These are phyloP conservation scores for Sporothrix phasma DNA, from an alignment of 2,329 filamentous ascomycete species.

Conservation along the genomic window DNA sequence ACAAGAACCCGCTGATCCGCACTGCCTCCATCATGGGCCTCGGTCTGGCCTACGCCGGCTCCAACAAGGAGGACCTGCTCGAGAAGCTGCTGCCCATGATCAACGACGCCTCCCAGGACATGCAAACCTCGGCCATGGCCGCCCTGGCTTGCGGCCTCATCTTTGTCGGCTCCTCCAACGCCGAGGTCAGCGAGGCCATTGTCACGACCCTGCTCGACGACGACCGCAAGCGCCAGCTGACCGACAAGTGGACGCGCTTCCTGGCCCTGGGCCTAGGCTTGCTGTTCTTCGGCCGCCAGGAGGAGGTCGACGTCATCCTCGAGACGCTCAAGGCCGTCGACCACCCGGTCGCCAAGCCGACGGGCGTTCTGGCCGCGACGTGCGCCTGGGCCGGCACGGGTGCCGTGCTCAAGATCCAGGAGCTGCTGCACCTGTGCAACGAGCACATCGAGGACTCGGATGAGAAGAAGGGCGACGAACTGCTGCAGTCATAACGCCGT, in stretches of 20 bases:
- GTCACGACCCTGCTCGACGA: constrained; percentile 90
- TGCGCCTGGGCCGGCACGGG: constrained; percentile 98
- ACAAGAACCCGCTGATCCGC: constrained; percentile 66
- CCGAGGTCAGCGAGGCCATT: constrained; percentile 85
- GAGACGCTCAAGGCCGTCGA: constrained; percentile 96
- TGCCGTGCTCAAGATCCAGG: constrained; percentile 92
- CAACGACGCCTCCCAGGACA: constrained; percentile 70
- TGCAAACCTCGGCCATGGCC: constrained; percentile 95
- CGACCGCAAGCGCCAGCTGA: constrained; percentile 79
- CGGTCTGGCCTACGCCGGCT: constrained; percentile 87
- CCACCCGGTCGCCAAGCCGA: constrained; percentile 94
- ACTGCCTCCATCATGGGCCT: constrained; percentile 92
- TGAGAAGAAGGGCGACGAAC: constrained; percentile 89
- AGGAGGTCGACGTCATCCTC: constrained; percentile 96
- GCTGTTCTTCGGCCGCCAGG: constrained; percentile 91
- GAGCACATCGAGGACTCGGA: constrained; percentile 92
- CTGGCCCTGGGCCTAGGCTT: constrained; percentile 88
- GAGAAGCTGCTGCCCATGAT: constrained; percentile 81
- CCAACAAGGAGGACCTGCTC: constrained; percentile 81
- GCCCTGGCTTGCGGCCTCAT: constrained; percentile 82
- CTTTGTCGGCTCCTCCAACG: constrained; percentile 85
- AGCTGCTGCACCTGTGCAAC: constrained; percentile 95
- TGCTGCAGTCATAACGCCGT: constrained; percentile 95
- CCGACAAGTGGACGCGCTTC: constrained; percentile 97
- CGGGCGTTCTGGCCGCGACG: constrained; percentile 85